Percentiles rank a stretch among this genome's conserved stretches.
These are phyloP conservation scores for Tolypocladium ophioglossoides DNA, from an alignment of 2,329 filamentous ascomycete species.

Conservation along the genomic window DNA sequence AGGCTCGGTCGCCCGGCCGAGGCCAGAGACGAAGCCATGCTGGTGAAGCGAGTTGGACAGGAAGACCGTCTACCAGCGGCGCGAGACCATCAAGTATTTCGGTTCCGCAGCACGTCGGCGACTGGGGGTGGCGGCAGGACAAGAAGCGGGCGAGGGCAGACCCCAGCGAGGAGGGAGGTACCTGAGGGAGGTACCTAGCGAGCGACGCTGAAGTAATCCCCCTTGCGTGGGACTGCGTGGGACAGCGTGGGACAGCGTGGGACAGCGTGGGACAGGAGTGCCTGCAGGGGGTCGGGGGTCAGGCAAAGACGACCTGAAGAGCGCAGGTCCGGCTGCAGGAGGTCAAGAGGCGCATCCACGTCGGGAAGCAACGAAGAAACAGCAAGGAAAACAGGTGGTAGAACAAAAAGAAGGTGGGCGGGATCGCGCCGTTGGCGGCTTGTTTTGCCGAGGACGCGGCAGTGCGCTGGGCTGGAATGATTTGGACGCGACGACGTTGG, in stretches of 20 bases:
- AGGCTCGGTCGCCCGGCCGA: conserved; percentile 29
- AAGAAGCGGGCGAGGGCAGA: background rate
- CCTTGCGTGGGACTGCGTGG: background rate
- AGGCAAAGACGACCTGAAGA: background rate
- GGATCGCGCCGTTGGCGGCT: background rate
- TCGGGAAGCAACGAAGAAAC: background rate
- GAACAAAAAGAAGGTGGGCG: background rate
- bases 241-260: background rate
- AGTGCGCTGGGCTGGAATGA: background rate
- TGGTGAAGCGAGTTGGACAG: conserved; percentile 6
- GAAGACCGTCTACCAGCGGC: background rate
- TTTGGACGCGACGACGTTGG: background rate
- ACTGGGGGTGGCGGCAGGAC: background rate
- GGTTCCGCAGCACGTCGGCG: background rate
- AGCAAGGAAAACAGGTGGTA: background rate
- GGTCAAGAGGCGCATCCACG: background rate
- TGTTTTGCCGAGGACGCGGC: background rate
- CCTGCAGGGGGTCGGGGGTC: background rate
- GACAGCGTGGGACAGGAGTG: background rate
- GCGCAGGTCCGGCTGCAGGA: background rate
- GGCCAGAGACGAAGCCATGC: conserved; percentile 33
- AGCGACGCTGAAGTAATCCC: background rate
- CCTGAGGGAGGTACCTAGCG: background rate
- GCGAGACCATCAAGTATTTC: background rate
- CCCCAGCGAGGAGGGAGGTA: too few relatives aligned